phyloP scores from a whole-genome alignment of 2,329 filamentous ascomycete genomes.

The Ceratocystis diversiconidia region DNA sequence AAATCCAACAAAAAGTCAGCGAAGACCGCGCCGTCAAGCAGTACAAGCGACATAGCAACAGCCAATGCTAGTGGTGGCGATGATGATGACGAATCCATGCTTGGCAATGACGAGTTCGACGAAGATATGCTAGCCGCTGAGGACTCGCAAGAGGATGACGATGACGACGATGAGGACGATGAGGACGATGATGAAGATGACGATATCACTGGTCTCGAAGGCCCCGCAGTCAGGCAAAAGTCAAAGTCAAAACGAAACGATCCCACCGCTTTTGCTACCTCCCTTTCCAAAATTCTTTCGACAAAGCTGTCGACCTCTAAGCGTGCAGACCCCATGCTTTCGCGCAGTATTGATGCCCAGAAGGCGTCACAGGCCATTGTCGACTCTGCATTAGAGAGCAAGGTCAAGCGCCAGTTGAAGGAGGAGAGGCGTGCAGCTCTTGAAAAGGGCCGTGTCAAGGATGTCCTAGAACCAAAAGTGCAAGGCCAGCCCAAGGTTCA shows the following conservation, averaged over 20 bases:
- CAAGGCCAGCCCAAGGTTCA: conserved; percentile 7
- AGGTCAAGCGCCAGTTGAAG: conserved; percentile 63
- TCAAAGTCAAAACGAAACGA: conserved; percentile 77
- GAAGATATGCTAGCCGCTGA: conserved; percentile 22
- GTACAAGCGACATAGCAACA: conserved; percentile 22
- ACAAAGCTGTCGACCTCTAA: conserved; percentile 75
- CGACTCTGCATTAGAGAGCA: conserved; percentile 66
- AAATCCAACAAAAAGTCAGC: conserved; percentile 18
- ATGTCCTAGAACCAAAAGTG: conserved; percentile 47
- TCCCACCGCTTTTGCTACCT: conserved; percentile 77
- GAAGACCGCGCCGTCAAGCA: conserved; percentile 21
- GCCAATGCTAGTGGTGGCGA: conserved; percentile 18
- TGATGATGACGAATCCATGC: conserved; percentile 16
- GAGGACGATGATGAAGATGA: conserved; percentile 27
- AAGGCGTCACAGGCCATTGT: conserved; percentile 57
- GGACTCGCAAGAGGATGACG: conserved; percentile 22
- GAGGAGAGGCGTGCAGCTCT: conserved; percentile 65
- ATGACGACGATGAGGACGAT: conserved; percentile 22
- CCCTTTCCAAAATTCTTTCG: conserved; percentile 80
- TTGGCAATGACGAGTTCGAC: conserved; percentile 26
- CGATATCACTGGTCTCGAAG: conserved; percentile 29
- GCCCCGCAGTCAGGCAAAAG: conserved; percentile 21
- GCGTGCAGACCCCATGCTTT: conserved; percentile 79
- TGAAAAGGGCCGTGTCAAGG: conserved; percentile 77
- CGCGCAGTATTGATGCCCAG: conserved; percentile 62